Conservation (phyloP, 1,139 yeast genomes). For the Magnusiomyces paraingens region DNA sequence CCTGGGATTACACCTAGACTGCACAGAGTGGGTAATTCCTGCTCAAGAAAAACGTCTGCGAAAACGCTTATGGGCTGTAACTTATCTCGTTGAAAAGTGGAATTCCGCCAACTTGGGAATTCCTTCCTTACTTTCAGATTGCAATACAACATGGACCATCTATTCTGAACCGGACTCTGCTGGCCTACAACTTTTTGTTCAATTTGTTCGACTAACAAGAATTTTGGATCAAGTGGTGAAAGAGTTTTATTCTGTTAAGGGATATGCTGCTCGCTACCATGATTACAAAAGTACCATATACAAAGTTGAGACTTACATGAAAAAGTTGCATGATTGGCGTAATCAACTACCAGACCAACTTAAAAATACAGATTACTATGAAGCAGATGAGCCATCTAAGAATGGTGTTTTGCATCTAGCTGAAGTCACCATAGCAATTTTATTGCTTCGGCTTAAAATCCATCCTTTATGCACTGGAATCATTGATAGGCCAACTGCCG, state of each 20-base stretch:
- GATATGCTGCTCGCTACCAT: constrained; percentile 21
- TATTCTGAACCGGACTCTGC: constrained; percentile 29
- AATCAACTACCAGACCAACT: constrained; percentile 28
- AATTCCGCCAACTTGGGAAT: constrained; percentile 31
- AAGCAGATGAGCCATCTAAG: constrained; percentile 15
- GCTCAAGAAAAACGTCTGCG: constrained; percentile 29
- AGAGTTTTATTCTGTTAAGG: constrained; percentile 26
- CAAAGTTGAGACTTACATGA: constrained; percentile 23
- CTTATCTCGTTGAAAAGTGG: constrained; percentile 35
- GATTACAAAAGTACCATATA: constrained; percentile 19
- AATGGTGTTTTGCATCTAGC: constrained; percentile 31
- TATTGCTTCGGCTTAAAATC: constrained; percentile 29
- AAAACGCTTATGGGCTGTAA: constrained; percentile 32
- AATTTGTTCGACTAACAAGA: constrained; percentile 28
- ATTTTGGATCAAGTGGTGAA: constrained; percentile 28
- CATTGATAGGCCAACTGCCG: constrained; percentile 18
- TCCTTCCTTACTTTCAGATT: constrained; percentile 27
- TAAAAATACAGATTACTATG: constrained; percentile 25
- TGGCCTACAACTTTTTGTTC: constrained; percentile 29
- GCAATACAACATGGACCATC: constrained; percentile 23
- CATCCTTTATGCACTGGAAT: constrained; percentile 23
- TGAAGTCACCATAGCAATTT: constrained; percentile 30
- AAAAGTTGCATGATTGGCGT: constrained; percentile 27
- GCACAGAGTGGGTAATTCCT: constrained; percentile 31
- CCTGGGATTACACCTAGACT: constrained; percentile 34